These are phyloP conservation scores for Cytospora schulzeri DNA, from an alignment of 2,329 filamentous ascomycete species.

Conservation along the genomic window DNA sequence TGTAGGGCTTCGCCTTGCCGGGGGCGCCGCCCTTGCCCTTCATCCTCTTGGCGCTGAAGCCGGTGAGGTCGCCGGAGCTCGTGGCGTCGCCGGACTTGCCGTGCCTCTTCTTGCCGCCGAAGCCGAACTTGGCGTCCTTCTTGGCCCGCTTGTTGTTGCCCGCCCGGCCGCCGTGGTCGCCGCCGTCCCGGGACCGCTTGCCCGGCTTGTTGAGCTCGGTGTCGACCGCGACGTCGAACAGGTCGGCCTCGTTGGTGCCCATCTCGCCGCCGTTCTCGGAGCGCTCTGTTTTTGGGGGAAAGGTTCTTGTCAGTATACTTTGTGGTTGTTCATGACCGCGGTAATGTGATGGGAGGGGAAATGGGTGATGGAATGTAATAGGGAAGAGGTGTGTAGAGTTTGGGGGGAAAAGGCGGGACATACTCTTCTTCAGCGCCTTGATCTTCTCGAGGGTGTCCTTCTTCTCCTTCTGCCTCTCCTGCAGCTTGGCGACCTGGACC, in stretches of 20 bases:
- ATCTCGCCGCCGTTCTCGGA: slow-evolving; percentile 66
- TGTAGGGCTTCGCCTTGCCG: slow-evolving; percentile 40
- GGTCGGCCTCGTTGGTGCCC: slow-evolving; percentile 76
- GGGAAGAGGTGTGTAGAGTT: neutral
- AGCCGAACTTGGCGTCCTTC: slow-evolving; percentile 94
- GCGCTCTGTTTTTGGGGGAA: slow-evolving; percentile 67
- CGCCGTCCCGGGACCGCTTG: slow-evolving; percentile 43
- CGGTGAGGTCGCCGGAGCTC: slow-evolving; percentile 78
- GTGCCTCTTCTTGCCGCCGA: slow-evolving; percentile 92
- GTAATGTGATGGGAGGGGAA: neutral
- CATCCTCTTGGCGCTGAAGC: slow-evolving; percentile 84
- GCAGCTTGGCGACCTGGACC: slow-evolving; percentile 92
- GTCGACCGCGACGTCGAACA: slow-evolving; percentile 91
- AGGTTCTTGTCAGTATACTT: neutral
- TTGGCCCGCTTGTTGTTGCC: slow-evolving; percentile 78
- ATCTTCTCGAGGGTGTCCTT: slow-evolving; percentile 94
- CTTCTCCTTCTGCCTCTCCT: slow-evolving; percentile 92
- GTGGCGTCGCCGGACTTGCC: slow-evolving; percentile 86
- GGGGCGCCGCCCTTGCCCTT: slow-evolving; percentile 54
- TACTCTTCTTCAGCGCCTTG: slow-evolving; percentile 92
- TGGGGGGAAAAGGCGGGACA: slow-evolving; percentile 40
- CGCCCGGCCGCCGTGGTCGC: slow-evolving; percentile 39
- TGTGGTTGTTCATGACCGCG: no score
- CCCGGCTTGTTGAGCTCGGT: slow-evolving; percentile 54
- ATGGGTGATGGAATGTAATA: neutral